A percentile compares a stretch with the other conserved stretches of the same genome.
Evolutionary conservation across 495 filamentous ascomycete genomes (phyloP).

Genomic region (Apiosordaria backusii): DNA sequence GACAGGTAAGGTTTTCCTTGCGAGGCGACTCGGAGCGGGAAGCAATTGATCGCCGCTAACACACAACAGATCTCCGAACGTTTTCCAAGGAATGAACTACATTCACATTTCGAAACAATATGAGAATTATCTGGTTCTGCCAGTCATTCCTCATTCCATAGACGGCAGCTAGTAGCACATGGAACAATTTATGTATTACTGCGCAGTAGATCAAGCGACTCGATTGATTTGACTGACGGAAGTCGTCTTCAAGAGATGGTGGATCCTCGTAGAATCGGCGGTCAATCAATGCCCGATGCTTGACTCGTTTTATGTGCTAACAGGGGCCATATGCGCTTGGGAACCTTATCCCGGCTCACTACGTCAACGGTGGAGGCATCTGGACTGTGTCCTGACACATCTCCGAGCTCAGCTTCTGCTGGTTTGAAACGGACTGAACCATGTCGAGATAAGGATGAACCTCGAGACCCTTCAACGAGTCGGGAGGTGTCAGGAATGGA

Average conservation of each 20-base stretch:
- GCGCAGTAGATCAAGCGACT: too few relatives aligned
- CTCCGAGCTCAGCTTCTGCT: background rate
- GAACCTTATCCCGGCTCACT: background rate
- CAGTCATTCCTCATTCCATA: conserved; percentile 55
- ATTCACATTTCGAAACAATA: conserved; percentile 51
- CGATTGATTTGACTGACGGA: too few relatives aligned
- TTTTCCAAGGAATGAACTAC: conserved; percentile 39
- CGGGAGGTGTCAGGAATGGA: background rate
- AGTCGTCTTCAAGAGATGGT: background rate
- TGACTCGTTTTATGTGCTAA: background rate
- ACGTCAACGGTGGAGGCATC: background rate
- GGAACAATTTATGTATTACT: too few relatives aligned
- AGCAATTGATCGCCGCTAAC: conserved; percentile 4
- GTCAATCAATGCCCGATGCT: background rate
- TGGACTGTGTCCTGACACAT: background rate
- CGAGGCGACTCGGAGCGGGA: background rate
- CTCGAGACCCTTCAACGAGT: background rate
- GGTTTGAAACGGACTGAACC: background rate
- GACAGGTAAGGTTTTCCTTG: conserved; percentile 28
- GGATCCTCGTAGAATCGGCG: background rate
- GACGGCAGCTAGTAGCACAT: too few relatives aligned
- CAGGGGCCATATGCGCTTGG: background rate
- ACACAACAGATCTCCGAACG: background rate
- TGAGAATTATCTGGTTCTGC: conserved; percentile 55
- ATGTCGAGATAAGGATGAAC: background rate